phyloP scores from a whole-genome alignment of 1,139 yeast genomes.

The Yamadazyma epiphylla region DNA sequence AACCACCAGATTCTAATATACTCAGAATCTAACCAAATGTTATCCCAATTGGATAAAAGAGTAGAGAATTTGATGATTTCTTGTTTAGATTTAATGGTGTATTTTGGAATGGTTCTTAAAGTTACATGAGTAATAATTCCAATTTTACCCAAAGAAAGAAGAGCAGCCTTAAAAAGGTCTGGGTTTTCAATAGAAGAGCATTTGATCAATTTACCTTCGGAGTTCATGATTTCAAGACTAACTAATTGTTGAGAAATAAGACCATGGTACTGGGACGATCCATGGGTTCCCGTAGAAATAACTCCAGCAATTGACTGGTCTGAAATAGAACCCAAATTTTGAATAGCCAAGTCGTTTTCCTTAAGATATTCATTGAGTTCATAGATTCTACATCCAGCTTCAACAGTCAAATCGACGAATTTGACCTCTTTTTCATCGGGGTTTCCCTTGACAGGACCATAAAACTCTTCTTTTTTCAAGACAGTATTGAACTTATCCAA shows the following conservation, averaged over 20 bases:
- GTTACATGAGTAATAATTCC: constrained; percentile 92
- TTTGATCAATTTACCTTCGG: constrained; percentile 64
- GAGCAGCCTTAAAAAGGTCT: constrained; percentile 78
- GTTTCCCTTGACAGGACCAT: constrained; percentile 33
- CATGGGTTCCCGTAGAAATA: constrained; percentile 95
- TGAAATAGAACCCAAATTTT: constrained; percentile 89
- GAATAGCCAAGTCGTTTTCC: constrained; percentile 68
- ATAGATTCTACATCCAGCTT: constrained; percentile 84
- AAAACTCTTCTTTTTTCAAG: constrained; percentile 35
- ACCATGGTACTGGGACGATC: constrained; percentile 91
- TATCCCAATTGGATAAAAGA: constrained; percentile 62
- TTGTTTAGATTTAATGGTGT: constrained; percentile 75
- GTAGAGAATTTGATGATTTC: constrained; percentile 78
- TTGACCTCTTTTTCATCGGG: constrained; percentile 40
- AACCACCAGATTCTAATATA: constrained; percentile 97
- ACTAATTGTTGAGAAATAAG: constrained; percentile 86
- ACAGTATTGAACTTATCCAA: constrained; percentile 69
- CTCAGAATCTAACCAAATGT: constrained; percentile 86
- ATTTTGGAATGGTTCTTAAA: constrained; percentile 76
- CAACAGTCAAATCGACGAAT: constrained; percentile 86
- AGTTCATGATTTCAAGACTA: constrained; percentile 65
- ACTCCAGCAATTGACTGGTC: constrained; percentile 94
- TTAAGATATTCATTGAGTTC: constrained; percentile 71
- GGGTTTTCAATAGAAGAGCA: constrained; percentile 69
- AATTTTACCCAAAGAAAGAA: constrained; percentile 83